These are phyloP conservation scores for Cladosporium phlei DNA, from an alignment of 2,329 filamentous ascomycete genomes.

Conservation along the genomic window DNA sequence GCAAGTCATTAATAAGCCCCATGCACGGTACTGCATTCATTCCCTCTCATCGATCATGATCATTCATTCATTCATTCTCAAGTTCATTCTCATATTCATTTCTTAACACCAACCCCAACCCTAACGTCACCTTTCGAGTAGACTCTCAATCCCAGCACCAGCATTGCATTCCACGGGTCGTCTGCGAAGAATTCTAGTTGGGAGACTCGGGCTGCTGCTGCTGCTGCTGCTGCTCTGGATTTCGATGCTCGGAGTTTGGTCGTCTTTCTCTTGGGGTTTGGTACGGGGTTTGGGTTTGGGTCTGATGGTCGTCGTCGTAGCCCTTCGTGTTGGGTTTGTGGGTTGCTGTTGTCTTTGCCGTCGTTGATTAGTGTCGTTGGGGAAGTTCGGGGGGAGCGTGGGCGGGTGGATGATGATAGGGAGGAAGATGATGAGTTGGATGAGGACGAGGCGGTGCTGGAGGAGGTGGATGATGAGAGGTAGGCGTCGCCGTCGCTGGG, in stretches of 20 bases:
- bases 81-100: background rate
- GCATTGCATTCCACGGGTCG: constrained; percentile 58
- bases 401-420: too few species aligned
- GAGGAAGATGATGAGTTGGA: too few species aligned
- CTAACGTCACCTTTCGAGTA: constrained; percentile 51
- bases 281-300: too few species aligned
- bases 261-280: too few species aligned
- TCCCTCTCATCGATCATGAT: background rate
- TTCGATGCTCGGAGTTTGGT: too few species aligned
- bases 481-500: constrained; percentile 20
- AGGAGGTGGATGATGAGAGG: background rate
- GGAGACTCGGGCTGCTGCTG: too few species aligned
- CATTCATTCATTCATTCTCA: background rate
- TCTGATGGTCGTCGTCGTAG: too few species aligned
- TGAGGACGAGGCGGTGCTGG: too few species aligned
- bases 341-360: too few species aligned
- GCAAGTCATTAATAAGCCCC: background rate
- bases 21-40: background rate
- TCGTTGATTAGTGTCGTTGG: too few species aligned
- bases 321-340: too few species aligned
- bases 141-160: constrained; percentile 55
- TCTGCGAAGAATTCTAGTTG: constrained; percentile 39
- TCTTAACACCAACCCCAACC: constrained; percentile 44
- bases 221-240: background rate
- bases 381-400: too few species aligned